These are phyloP conservation scores for Parasitella parasitica DNA, from an alignment of 371 early-diverging fungal species.

Conservation along the genomic window DNA sequence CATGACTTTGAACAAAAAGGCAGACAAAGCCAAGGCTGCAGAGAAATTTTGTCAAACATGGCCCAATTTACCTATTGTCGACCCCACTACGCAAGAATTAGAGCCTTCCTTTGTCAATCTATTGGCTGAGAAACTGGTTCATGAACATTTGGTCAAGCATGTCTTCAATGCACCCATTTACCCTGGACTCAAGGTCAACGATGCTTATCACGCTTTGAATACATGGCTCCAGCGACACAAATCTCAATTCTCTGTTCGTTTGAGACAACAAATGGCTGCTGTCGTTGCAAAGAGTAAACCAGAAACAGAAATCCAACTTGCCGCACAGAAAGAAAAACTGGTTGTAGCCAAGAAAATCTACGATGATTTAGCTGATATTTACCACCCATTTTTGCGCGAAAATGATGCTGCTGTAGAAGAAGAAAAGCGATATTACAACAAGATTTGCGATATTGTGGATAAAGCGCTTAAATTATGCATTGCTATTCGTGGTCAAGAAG, in stretches of 20 bases:
- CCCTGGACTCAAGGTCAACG: constrained; percentile 54
- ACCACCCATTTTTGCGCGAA: constrained; percentile 46
- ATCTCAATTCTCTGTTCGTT: constrained; percentile 51
- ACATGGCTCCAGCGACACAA: constrained; percentile 51
- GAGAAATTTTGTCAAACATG: constrained; percentile 35
- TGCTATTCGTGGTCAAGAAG: constrained; percentile 61
- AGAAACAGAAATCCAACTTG: constrained; percentile 46
- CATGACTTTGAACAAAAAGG: constrained; percentile 57
- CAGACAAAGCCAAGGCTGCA: constrained; percentile 47
- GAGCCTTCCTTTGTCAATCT: constrained; percentile 55
- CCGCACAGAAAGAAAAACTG: constrained; percentile 39
- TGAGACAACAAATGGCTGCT: constrained; percentile 60
- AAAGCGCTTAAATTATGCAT: constrained; percentile 53
- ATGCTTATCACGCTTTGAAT: constrained; percentile 51
- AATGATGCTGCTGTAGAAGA: constrained; percentile 37
- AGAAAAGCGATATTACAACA: constrained; percentile 39
- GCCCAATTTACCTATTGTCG: constrained; percentile 34
- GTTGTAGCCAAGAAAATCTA: constrained; percentile 37
- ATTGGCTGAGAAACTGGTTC: constrained; percentile 57
- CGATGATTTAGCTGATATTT: constrained; percentile 45
- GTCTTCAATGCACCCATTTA: constrained; percentile 54
- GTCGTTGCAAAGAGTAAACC: constrained; percentile 51
- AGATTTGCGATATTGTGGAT: constrained; percentile 55
- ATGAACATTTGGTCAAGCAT: constrained; percentile 45
- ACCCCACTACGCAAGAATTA: constrained; percentile 33